phyloP scores from a whole-genome alignment of 2,329 filamentous ascomycete species.

The Fusarium fracticaudum region DNA sequence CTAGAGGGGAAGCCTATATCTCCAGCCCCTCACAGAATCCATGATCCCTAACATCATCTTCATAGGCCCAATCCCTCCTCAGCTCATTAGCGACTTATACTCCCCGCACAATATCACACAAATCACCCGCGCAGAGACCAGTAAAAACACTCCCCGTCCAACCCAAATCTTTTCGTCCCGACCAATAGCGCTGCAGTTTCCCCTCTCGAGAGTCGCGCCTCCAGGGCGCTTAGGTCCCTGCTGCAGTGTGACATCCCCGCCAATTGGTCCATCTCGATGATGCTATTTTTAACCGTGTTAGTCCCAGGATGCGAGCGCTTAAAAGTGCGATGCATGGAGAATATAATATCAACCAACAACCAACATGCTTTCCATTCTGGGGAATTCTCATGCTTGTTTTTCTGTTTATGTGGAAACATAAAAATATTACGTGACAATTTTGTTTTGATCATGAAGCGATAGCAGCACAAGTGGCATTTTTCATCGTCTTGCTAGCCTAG shows the following conservation, averaged over 20 bases:
- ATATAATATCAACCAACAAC: conserved; percentile 31
- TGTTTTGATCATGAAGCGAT: conserved; percentile 40
- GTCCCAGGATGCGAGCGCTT: conserved; percentile 33
- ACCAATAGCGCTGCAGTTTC: conserved; percentile 18
- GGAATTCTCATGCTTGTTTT: not conserved
- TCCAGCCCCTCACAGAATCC: not conserved
- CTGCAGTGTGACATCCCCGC: conserved; percentile 46
- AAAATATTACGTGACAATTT: not conserved
- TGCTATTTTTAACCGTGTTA: conserved; percentile 38
- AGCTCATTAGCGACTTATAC: conserved; percentile 10
- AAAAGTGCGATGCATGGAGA: not conserved
- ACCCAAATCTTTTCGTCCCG: not conserved
- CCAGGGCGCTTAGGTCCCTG: conserved; percentile 32
- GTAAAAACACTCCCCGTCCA: conserved; percentile 23
- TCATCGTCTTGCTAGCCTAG: conserved; percentile 16
- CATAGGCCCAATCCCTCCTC: conserved; percentile 2
- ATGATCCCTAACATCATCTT: not conserved
- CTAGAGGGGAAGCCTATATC: too few relatives aligned
- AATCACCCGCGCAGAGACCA: conserved; percentile 26
- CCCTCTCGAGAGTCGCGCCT: conserved; percentile 34
- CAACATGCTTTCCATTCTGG: conserved; percentile 3
- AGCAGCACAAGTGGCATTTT: conserved; percentile 22
- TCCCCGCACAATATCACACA: conserved; percentile 23
- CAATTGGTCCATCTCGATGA: conserved; percentile 40
- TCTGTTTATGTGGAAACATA: not conserved